Percentiles rank a stretch among this genome's conserved stretches.
phyloP scores from a whole-genome alignment of 129 eudicot genomes.

The Logfia minima region DNA sequence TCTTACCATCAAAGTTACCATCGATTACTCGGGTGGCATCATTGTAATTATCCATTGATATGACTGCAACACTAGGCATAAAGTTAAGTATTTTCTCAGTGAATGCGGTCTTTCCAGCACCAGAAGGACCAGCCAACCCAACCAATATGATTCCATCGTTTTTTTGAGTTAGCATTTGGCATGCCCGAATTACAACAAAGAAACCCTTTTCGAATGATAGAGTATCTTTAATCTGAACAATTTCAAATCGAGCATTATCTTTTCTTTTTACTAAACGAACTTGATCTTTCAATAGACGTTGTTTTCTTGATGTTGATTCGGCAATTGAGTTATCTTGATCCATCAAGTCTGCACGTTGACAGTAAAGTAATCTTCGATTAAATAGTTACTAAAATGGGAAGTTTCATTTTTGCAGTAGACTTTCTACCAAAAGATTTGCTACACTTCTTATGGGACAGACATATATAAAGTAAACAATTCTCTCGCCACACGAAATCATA shows the following conservation, averaged over 20 bases:
- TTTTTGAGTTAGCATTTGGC: constrained; percentile 76
- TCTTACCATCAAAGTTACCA: constrained; percentile 87
- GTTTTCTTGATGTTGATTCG: constrained; percentile 45
- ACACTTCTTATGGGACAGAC: not conserved
- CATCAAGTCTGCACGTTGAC: constrained; percentile 37
- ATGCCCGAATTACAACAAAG: constrained; percentile 81
- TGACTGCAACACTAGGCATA: constrained; percentile 91
- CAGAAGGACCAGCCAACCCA: constrained; percentile 95
- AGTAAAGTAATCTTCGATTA: not conserved
- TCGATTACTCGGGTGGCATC: constrained; percentile 79
- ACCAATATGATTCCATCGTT: constrained; percentile 73
- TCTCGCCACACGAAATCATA: not conserved
- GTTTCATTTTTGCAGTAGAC: not conserved
- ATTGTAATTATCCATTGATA: constrained; percentile 94
- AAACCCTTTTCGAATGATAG: constrained; percentile 89
- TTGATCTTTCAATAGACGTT: constrained; percentile 82
- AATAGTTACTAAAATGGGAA: not conserved
- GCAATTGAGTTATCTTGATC: constrained; percentile 42
- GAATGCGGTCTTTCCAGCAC: constrained; percentile 91
- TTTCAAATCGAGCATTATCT: constrained; percentile 67
- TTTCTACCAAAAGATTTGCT: not conserved
- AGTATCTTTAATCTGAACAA: constrained; percentile 62
- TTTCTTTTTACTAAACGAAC: constrained; percentile 70
- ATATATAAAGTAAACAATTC: not conserved
- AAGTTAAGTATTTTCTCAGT: constrained; percentile 77